These are phyloP conservation scores for Irpex sp. DNA, from an alignment of 1,284 basidiomycete species.

Conservation along the genomic window DNA sequence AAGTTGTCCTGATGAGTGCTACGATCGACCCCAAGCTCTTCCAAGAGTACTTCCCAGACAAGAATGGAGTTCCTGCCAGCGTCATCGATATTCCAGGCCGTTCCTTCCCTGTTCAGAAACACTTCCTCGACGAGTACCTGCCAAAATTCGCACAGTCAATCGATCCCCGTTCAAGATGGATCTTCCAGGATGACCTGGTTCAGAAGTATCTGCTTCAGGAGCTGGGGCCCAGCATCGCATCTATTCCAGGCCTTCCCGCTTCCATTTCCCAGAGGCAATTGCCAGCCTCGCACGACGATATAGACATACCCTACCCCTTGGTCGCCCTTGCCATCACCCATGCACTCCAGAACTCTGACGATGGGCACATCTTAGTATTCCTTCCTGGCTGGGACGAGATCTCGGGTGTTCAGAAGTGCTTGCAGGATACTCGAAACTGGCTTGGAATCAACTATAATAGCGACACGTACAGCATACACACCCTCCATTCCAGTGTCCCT, in stretches of 20 bases:
- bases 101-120: constrained; percentile 83
- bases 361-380: constrained; percentile 92
- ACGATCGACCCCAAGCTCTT: constrained; percentile 92
- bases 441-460: constrained; percentile 60
- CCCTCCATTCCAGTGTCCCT: constrained; percentile 90
- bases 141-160: constrained; percentile 41
- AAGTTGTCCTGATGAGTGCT: constrained; percentile 93
- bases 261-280: neutral
- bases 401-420: constrained; percentile 67
- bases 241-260: neutral
- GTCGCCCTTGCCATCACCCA: constrained; percentile 83
- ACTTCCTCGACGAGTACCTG: constrained; percentile 82
- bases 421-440: constrained; percentile 48
- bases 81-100: constrained; percentile 90
- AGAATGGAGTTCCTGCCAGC: constrained; percentile 59
- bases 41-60: constrained; percentile 81
- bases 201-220: constrained; percentile 76
- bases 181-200: constrained; percentile 77
- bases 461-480: constrained; percentile 72
- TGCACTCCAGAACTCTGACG: constrained; percentile 71
- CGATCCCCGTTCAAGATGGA: constrained; percentile 46
- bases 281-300: constrained; percentile 45
- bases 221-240: constrained; percentile 36
- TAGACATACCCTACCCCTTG: constrained; percentile 83
- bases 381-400: constrained; percentile 95